A percentile compares a stretch with the other conserved stretches of the same genome.
phyloP scores from a whole-genome alignment of 495 filamentous ascomycete species.

The Penicillium coffeae region DNA sequence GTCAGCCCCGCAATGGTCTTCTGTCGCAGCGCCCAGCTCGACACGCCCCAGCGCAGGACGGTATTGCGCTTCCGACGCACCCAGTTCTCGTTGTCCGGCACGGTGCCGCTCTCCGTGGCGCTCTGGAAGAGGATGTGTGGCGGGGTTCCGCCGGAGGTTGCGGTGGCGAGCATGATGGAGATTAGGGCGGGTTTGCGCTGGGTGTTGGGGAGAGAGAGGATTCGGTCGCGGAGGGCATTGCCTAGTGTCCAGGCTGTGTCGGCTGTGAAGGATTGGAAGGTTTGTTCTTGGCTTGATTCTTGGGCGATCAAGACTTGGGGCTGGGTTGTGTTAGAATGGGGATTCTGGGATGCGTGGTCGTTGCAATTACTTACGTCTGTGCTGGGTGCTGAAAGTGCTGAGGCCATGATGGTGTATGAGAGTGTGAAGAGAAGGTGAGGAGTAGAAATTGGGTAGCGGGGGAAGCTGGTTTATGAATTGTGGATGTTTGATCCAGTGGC shows the following conservation, averaged over 20 bases:
- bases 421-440: not conserved
- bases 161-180: constrained; percentile 53
- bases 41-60: constrained; percentile 65
- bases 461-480: not conserved
- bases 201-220: constrained; percentile 47
- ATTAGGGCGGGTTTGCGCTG: constrained; percentile 56
- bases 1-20: constrained; percentile 41
- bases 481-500: no score
- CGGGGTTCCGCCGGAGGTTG: constrained; percentile 33
- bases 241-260: constrained; percentile 66
- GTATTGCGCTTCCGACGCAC: constrained; percentile 62
- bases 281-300: constrained; percentile 47
- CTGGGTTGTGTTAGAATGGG: constrained; percentile 20
- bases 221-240: constrained; percentile 55
- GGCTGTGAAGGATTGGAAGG: constrained; percentile 60
- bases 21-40: constrained; percentile 62
- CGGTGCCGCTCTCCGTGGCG: constrained; percentile 52
- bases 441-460: not conserved
- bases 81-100: constrained; percentile 60
- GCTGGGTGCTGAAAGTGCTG: constrained; percentile 33
- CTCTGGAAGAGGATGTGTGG: constrained; percentile 60
- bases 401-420: not conserved
- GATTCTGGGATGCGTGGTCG: not conserved
- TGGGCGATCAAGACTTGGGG: constrained; percentile 45
- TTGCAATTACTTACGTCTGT: constrained; percentile 29